A percentile compares a stretch with the other conserved stretches of the same genome.
These are phyloP conservation scores for Colletotrichum scovillei DNA, from an alignment of 2,329 filamentous ascomycete genomes.

Conservation along the genomic window DNA sequence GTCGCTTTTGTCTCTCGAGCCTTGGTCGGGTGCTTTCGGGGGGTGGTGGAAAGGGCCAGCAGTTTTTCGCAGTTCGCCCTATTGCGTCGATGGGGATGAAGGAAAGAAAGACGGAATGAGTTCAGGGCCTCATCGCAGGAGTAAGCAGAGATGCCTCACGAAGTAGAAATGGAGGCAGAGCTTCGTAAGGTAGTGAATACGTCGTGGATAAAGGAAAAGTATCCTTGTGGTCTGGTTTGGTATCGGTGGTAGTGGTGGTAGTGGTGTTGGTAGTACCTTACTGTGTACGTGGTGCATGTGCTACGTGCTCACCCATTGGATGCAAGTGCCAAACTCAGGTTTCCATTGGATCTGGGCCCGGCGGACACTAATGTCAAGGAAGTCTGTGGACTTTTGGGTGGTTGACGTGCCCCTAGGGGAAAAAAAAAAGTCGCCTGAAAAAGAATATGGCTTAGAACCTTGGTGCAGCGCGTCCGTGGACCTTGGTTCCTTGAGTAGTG, in stretches of 20 bases:
- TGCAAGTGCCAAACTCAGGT: not conserved
- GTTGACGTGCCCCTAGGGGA: conserved; percentile 16
- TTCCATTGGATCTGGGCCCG: not conserved
- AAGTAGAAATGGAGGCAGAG: not conserved
- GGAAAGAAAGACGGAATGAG: not conserved
- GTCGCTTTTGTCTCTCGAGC: conserved; percentile 3
- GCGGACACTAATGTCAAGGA: conserved; percentile 19
- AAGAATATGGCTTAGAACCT: not conserved
- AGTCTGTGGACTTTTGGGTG: not conserved
- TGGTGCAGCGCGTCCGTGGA: not conserved
- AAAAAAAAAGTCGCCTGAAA: conserved; percentile 14
- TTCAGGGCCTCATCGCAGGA: conserved; percentile 24
- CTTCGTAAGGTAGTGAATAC: not conserved
- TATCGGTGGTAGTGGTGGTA: not conserved
- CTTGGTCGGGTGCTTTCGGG: not conserved
- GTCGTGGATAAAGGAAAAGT: not conserved
- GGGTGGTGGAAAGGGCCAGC: not conserved
- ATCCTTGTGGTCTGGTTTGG: not conserved
- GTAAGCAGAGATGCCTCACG: not conserved
- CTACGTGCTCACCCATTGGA: not conserved
- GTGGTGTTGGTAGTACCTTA: conserved; percentile 1
- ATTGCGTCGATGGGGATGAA: not conserved
- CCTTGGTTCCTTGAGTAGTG: conserved; percentile 14
- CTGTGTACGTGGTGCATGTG: not conserved
- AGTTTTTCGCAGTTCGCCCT: not conserved